Conservation (phyloP, 2,329 filamentous ascomycete species). For the Ciborinia camelliae region DNA sequence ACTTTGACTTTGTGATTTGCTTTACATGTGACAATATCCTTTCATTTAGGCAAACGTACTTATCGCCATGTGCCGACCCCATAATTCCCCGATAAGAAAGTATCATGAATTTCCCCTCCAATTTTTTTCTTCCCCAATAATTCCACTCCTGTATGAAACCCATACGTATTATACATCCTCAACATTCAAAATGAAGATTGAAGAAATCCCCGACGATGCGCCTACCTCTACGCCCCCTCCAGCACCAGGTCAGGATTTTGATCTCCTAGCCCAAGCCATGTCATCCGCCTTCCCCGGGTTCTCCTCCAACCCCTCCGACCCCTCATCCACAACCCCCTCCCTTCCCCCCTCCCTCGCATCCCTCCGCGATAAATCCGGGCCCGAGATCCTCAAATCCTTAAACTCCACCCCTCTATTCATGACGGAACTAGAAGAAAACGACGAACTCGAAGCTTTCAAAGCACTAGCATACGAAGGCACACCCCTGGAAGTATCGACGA, state of each 20-base stretch:
- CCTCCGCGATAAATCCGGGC: conserved; percentile 52
- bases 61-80: conserved; percentile 17
- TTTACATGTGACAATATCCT: not conserved
- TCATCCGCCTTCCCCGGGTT: conserved; percentile 23
- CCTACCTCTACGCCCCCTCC: conserved; percentile 16
- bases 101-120: conserved; percentile 17
- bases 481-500: conserved; percentile 72
- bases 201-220: conserved; percentile 31
- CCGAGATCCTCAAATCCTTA: conserved; percentile 61
- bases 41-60: conserved; percentile 2
- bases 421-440: conserved; percentile 85
- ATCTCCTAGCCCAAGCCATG: conserved; percentile 35
- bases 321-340: conserved; percentile 31
- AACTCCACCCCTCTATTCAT: conserved; percentile 86
- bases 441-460: conserved; percentile 79
- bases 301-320: conserved; percentile 27
- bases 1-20: not conserved
- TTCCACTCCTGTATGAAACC: not conserved
- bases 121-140: conserved; percentile 15
- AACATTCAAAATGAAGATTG: conserved; percentile 32
- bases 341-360: conserved; percentile 58
- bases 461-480: conserved; percentile 93
- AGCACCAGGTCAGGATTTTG: conserved; percentile 19
- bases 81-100: conserved; percentile 14
- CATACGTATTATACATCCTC: not conserved